phyloP scores from a whole-genome alignment of 768 basidiomycete species.

The Trametes coccinea region DNA sequence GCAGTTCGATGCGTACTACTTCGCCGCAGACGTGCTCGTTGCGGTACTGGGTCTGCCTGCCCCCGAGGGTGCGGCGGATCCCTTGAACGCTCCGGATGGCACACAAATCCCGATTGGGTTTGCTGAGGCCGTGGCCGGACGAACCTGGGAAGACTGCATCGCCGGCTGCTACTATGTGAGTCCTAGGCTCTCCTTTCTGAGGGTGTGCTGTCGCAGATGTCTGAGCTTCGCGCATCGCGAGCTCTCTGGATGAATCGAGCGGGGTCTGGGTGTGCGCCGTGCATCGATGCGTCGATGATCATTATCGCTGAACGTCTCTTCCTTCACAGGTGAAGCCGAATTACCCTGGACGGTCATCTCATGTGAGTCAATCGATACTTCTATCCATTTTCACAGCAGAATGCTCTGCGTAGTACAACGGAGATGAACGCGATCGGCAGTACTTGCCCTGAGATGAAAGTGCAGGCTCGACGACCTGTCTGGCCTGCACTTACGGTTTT shows the following conservation, averaged over 20 bases:
- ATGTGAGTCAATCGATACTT: constrained; percentile 54
- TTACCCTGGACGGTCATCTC: constrained; percentile 87
- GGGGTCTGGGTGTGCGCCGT: neutral
- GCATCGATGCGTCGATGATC: constrained; percentile 7
- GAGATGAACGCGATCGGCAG: constrained; percentile 6
- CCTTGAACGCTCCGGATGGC: constrained; percentile 18
- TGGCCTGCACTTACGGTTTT: neutral
- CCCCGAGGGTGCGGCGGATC: constrained; percentile 21
- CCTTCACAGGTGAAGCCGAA: constrained; percentile 72
- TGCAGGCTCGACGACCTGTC: neutral
- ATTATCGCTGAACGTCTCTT: constrained; percentile 5
- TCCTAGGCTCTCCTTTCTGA: constrained; percentile 7
- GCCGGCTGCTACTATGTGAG: constrained; percentile 80
- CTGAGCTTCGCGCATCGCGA: neutral
- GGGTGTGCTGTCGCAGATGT: neutral
- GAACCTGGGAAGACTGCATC: constrained; percentile 67
- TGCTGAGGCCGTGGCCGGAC: constrained; percentile 46
- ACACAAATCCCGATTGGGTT: constrained; percentile 33
- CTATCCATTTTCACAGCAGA: neutral
- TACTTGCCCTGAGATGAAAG: too few species aligned
- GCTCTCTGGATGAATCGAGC: neutral
- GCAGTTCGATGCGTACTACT: constrained; percentile 75
- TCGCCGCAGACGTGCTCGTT: constrained; percentile 73
- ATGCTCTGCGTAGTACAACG: neutral
- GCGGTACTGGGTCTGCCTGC: constrained; percentile 44